Conservation (phyloP, 129 eudicot genomes). For the Arctium minus region DNA sequence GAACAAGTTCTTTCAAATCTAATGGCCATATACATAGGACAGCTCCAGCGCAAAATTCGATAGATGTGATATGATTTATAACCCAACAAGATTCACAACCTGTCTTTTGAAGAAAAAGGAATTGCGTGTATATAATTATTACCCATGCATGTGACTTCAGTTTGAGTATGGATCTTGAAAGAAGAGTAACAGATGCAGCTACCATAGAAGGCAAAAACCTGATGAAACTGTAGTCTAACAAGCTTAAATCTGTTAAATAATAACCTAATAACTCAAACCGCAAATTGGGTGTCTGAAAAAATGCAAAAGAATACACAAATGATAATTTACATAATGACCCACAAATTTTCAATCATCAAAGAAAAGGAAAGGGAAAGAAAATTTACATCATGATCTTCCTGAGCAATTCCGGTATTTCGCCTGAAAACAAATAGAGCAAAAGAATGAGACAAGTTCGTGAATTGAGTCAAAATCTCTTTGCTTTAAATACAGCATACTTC, state of each 20-base stretch:
- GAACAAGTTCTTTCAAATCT: slow-evolving; percentile 64
- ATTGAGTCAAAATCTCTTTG: neutral
- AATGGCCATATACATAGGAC: slow-evolving; percentile 49
- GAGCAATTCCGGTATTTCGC: no score
- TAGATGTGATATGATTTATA: neutral
- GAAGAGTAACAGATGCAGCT: slow-evolving; percentile 81
- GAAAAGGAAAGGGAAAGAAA: neutral
- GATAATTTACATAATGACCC: neutral
- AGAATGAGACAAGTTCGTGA: neutral
- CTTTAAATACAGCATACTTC: neutral
- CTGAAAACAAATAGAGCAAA: no score
- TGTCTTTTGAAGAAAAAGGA: neutral
- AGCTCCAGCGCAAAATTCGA: slow-evolving; percentile 50
- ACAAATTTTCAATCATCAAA: neutral
- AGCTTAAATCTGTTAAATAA: slow-evolving; percentile 81
- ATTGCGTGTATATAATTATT: neutral
- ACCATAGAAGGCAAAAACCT: slow-evolving; percentile 71
- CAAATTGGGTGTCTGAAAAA: slow-evolving; percentile 48
- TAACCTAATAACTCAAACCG: slow-evolving; percentile 53
- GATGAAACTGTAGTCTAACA: slow-evolving; percentile 71
- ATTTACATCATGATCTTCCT: slow-evolving; percentile 46
- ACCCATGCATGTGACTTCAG: slow-evolving; percentile 81
- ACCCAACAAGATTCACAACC: neutral
- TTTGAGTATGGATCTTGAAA: slow-evolving; percentile 54
- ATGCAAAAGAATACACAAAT: slow-evolving; percentile 1